phyloP scores from a whole-genome alignment of 2,329 filamentous ascomycete species.

The Ophiostoma fasciatum region DNA sequence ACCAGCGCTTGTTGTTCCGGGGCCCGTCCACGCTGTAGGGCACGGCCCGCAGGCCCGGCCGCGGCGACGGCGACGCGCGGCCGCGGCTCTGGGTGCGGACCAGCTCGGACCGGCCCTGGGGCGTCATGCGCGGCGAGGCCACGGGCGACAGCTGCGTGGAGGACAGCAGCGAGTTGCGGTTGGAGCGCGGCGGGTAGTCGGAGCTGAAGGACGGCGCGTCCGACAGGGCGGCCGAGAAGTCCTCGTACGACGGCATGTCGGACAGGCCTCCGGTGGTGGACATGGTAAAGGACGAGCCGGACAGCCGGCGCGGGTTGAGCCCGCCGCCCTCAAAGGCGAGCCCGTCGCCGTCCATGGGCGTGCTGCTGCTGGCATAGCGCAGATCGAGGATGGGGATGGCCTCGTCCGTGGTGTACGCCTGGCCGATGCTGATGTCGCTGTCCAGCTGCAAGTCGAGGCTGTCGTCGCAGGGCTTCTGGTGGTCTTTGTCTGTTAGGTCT shows the following conservation, averaged over 20 bases:
- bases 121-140: conserved; percentile 52
- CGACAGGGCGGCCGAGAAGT: conserved; percentile 50
- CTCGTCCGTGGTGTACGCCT: conserved; percentile 48
- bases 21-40: conserved; percentile 55
- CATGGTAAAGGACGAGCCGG: conserved; percentile 59
- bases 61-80: conserved; percentile 56
- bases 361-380: conserved; percentile 30
- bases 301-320: conserved; percentile 47
- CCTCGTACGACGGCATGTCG: conserved; percentile 57
- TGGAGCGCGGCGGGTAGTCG: conserved; percentile 52
- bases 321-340: conserved; percentile 34
- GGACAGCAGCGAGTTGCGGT: conserved; percentile 55
- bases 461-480: conserved; percentile 42
- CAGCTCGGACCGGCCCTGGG: conserved; percentile 44
- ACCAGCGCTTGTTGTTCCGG: conserved; percentile 60
- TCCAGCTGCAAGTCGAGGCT: conserved; percentile 41
- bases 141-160: conserved; percentile 59
- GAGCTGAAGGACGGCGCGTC: conserved; percentile 53
- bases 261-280: conserved; percentile 51
- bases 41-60: conserved; percentile 50
- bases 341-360: conserved; percentile 33
- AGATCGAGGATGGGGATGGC: conserved; percentile 47
- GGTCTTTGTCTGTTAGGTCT: too few relatives aligned
- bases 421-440: conserved; percentile 43
- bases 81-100: conserved; percentile 52